A percentile compares a stretch with the other conserved stretches of the same genome.
phyloP scores from a whole-genome alignment of 495 filamentous ascomycete genomes.

The Hypoxylon fuscum region DNA sequence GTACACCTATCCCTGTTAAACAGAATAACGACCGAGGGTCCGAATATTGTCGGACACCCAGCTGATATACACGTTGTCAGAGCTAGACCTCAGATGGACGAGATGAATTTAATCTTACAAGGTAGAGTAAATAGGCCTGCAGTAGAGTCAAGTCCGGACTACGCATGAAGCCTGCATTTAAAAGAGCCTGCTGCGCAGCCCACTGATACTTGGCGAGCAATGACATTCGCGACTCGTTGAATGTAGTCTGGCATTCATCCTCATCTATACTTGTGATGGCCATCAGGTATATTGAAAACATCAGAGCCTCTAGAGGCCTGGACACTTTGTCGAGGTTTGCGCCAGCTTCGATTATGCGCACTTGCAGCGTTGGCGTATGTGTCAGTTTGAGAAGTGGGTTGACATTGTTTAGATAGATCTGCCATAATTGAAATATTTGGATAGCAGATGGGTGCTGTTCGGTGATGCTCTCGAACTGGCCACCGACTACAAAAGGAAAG shows the following conservation, averaged over 20 bases:
- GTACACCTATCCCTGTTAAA: constrained; percentile 71
- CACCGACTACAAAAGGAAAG: constrained; percentile 69
- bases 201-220: constrained; percentile 59
- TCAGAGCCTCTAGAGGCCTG: constrained; percentile 59
- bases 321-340: constrained; percentile 58
- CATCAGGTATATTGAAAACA: constrained; percentile 67
- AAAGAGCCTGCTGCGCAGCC: constrained; percentile 63
- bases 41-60: constrained; percentile 55
- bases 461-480: constrained; percentile 55
- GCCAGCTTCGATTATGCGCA: constrained; percentile 59
- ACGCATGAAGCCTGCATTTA: constrained; percentile 66
- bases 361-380: constrained; percentile 70
- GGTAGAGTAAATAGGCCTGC: constrained; percentile 64
- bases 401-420: constrained; percentile 73
- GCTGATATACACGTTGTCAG: constrained; percentile 46
- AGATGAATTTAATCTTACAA: constrained; percentile 50
- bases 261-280: constrained; percentile 62
- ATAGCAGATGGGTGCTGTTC: constrained; percentile 70
- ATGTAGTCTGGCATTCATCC: constrained; percentile 58
- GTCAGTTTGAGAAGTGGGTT: constrained; percentile 75
- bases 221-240: constrained; percentile 55
- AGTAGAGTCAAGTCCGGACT: constrained; percentile 61
- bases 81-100: constrained; percentile 32
- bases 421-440: constrained; percentile 79
- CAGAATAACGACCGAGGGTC: constrained; percentile 59